Base-by-base conservation (phyloP, 2,329 filamentous ascomycete genomes). In the Talaromyces pinophilus region DNA sequence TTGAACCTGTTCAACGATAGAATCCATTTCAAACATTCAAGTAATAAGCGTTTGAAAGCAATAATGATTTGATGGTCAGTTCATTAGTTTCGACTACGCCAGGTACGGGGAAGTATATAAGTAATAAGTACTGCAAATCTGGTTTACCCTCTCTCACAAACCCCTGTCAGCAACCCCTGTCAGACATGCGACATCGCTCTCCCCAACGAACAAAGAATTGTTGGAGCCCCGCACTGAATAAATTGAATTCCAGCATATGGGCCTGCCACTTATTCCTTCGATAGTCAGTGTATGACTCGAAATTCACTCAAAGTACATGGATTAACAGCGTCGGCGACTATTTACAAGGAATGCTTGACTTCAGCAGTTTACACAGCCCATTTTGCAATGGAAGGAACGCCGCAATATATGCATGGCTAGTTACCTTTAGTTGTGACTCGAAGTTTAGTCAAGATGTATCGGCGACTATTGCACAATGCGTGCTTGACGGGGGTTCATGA, bases 1-100 rank as follows among this genome's bases (percentile, higher is more conserved):
- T 5, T 62, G 52, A 25, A 72, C 62, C 38, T 72, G 67, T 72
- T 28, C 62, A 25, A 50, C 30, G 30, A 64, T 48, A 11, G 35
- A 3, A 40, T 64, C 62, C 62, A 64, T 64, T 7, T 59, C n/a
- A 2, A 15, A 48, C 15, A 44, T 4, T 19, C 42, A 38, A 8
- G 42, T 44, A 17, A 44, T 17, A 8, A n/a, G 17, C 2, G 2
- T 44, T 17, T 8, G 10, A 17, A 44, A 44, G 3, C 7, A n/a
- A 8, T 10, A 19, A 19, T 44, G 1, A 19, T 19, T 44, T 44
- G 42, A 44, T 8, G 4, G 40, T 17, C 17, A 3, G 42, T 19
- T 10, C n/a, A 44, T 44, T 8, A 19, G 42, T 0, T 44, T 44
- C 17, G 17, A 44, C 42, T 17, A n/a, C 15, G 42, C 17, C 17